Evolutionary conservation across 306 rosid species (phyloP).

Genomic region (Neltuma alba): DNA sequence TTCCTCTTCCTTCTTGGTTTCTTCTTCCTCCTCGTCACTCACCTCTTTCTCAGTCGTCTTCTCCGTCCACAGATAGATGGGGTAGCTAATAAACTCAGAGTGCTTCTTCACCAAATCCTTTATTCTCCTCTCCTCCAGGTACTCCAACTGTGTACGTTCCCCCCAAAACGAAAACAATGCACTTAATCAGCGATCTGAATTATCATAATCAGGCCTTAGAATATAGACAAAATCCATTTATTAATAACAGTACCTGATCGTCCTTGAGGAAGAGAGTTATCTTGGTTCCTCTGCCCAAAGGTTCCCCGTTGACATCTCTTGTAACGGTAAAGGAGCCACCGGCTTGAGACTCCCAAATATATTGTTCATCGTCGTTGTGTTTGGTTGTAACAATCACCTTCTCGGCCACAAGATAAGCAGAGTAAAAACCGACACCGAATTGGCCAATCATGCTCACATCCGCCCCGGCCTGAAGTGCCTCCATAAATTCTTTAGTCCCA

Average conservation of each 20-base stretch:
- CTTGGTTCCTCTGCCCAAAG: slow-evolving; percentile 67
- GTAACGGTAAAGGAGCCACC: slow-evolving; percentile 69
- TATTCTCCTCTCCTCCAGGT: slow-evolving; percentile 64
- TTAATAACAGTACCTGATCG: slow-evolving; percentile 45
- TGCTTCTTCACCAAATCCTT: slow-evolving; percentile 73
- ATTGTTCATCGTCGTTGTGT: slow-evolving; percentile 67
- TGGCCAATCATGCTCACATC: slow-evolving; percentile 77
- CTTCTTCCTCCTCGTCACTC: slow-evolving; percentile 61
- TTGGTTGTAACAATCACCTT: slow-evolving; percentile 62
- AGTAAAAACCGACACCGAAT: slow-evolving; percentile 72
- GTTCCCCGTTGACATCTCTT: slow-evolving; percentile 58
- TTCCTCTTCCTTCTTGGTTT: slow-evolving; percentile 57
- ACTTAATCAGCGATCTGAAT: not conserved
- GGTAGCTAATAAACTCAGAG: slow-evolving; percentile 68
- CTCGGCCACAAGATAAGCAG: slow-evolving; percentile 66
- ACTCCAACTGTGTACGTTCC: slow-evolving; percentile 48
- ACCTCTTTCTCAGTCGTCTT: slow-evolving; percentile 66
- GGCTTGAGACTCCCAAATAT: slow-evolving; percentile 66
- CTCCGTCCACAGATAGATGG: slow-evolving; percentile 65
- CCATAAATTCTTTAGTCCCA: slow-evolving; percentile 71
- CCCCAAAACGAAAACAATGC: not conserved
- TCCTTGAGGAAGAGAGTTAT: slow-evolving; percentile 67
- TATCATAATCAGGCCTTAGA: not conserved
- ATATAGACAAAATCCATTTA: not conserved
- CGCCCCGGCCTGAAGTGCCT: slow-evolving; percentile 63